Base-by-base conservation (phyloP, 352 stramenopile genomes). In the Pilasporangium apinafurcum region DNA sequence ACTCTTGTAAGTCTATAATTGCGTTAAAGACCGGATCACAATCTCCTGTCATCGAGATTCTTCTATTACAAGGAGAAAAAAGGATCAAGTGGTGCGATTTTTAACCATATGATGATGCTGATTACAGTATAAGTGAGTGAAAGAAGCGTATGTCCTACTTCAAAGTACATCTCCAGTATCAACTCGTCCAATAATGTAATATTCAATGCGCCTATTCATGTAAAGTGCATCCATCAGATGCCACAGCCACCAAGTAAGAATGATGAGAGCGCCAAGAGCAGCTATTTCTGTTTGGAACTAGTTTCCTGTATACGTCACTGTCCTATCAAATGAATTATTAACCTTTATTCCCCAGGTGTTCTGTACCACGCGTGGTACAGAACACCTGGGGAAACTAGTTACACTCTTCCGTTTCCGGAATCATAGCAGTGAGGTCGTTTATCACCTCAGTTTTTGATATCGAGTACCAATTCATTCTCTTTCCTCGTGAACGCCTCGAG, bases 171-270 rank as follows among this genome's bases (percentile, higher is more conserved):
- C 0, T 38, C 20, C 10, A 86, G 43, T 0, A 65, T 21, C 5
- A 56, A 53, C 0, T 57, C 59, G 33, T 85, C 61, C 2, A 59
- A 44, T 24, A 65, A 48, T 1, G 29, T 44, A 27, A 84, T 36
- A 8, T 59, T 14, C 7, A 73, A 51, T 10, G 74, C 71, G 20
- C 67, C 65, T 68, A 87, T 87, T 20, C 75, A 71, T 4, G 72
- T 80, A 44, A 87, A 85, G n/a, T 87, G 75, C 71, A 80, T 85
- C 53, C 50, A 61, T 71, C 71, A 87, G 39, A 87, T 85, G 16
- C 68, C 71, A 31, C 68, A 79, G 3, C 71, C 75, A 20, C 74
- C 71, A 14, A 86, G 48, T 1, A 60, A 48, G 21, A 80, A 16
- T 0, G 68, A 53, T 3, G 74, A 66, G 0, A 79, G 16, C 1